A percentile compares a stretch with the other conserved stretches of the same genome.
phyloP scores from a whole-genome alignment of 2,329 filamentous ascomycete genomes.

The Plenodomus tracheiphilus region DNA sequence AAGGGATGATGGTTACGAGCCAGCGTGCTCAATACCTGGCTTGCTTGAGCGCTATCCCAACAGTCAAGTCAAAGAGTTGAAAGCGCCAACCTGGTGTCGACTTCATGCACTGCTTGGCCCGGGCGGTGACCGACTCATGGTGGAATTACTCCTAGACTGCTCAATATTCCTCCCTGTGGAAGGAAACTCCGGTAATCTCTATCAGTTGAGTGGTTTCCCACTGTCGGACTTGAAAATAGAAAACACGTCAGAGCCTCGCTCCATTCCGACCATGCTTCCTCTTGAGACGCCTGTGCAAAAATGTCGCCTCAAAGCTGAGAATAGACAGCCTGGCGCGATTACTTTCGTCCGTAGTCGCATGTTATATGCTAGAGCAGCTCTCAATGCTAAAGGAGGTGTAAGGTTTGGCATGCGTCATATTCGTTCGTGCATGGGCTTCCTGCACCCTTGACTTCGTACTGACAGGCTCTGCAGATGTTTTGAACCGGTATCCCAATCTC shows the following conservation, averaged over 20 bases:
- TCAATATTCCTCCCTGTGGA: constrained; percentile 72
- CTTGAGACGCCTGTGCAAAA: not conserved
- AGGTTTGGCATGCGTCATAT: constrained; percentile 78
- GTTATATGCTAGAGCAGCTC: constrained; percentile 76
- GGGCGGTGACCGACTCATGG: constrained; percentile 76
- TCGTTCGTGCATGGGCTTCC: constrained; percentile 59
- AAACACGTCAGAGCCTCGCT: constrained; percentile 4
- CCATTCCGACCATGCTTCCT: not conserved
- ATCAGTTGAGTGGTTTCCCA: constrained; percentile 75
- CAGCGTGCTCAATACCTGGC: constrained; percentile 63
- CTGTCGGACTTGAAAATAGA: constrained; percentile 51
- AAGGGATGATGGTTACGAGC: constrained; percentile 35
- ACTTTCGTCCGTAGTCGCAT: constrained; percentile 80
- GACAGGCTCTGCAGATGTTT: constrained; percentile 62
- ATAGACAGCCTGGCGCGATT: constrained; percentile 60
- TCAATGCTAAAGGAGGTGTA: constrained; percentile 69
- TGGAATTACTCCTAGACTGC: constrained; percentile 74
- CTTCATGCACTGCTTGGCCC: constrained; percentile 74
- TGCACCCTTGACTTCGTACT: constrained; percentile 13
- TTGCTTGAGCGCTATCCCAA: constrained; percentile 69
- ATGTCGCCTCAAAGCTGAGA: constrained; percentile 7
- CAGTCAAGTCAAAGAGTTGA: constrained; percentile 69
- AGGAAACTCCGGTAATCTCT: constrained; percentile 65
- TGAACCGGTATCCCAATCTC: constrained; percentile 68
- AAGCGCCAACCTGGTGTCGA: constrained; percentile 72